These are phyloP conservation scores for Tillandsia fasciculata DNA, from an alignment of 176 grass and related monocot species.

Conservation along the genomic window DNA sequence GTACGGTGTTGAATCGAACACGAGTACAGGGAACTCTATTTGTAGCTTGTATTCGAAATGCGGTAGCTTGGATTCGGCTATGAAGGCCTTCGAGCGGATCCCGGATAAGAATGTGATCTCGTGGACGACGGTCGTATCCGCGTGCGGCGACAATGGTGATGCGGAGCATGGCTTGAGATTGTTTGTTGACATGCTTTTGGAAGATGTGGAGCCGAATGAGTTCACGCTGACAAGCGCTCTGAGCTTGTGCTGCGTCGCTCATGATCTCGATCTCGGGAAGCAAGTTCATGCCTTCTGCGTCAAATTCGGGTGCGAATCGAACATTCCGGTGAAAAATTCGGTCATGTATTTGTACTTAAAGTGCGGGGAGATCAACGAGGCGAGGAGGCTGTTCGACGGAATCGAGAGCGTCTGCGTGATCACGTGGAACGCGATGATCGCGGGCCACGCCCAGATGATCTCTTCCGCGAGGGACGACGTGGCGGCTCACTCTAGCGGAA, in stretches of 20 bases:
- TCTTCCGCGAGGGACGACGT: constrained; percentile 57
- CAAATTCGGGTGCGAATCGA: constrained; percentile 45
- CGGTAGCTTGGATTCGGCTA: constrained; percentile 34
- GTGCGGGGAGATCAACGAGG: constrained; percentile 48
- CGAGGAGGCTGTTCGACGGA: constrained; percentile 49
- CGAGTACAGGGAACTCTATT: constrained; percentile 53
- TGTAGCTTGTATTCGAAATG: constrained; percentile 59
- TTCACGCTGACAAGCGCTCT: constrained; percentile 62
- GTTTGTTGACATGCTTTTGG: constrained; percentile 58
- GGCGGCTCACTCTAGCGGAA: constrained; percentile 37
- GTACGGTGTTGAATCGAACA: constrained; percentile 35
- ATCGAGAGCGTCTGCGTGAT: constrained; percentile 47
- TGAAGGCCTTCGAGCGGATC: constrained; percentile 40
- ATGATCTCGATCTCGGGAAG: constrained; percentile 56
- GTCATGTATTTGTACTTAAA: constrained; percentile 74
- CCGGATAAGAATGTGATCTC: constrained; percentile 69
- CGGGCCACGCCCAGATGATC: constrained; percentile 64
- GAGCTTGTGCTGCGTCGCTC: constrained; percentile 47
- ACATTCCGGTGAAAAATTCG: constrained; percentile 57
- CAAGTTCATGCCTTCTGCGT: constrained; percentile 67
- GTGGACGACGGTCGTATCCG: constrained; percentile 67
- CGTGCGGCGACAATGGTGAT: constrained; percentile 52
- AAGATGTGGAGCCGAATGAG: constrained; percentile 47
- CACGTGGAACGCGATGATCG: constrained; percentile 71
- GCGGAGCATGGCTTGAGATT: constrained; percentile 44